Evolutionary conservation across 352 stramenopile genomes (phyloP).

Genomic region (Plasmopara muralis): DNA sequence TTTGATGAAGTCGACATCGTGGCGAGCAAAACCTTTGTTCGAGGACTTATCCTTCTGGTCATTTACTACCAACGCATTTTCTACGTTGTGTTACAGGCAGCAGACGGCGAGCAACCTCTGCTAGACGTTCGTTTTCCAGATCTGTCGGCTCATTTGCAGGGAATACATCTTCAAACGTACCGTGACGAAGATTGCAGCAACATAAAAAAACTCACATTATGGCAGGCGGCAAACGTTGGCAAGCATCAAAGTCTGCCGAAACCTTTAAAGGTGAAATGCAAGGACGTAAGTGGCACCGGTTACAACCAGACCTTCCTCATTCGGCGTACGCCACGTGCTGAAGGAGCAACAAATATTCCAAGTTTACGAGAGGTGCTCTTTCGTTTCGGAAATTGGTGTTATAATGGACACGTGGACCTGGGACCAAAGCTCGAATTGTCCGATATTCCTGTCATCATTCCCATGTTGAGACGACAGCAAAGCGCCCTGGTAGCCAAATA

Average conservation of each 20-base stretch:
- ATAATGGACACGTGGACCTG: constrained; percentile 90
- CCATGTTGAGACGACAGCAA: constrained; percentile 90
- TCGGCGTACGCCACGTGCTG: constrained; percentile 43
- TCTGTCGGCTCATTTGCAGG: constrained; percentile 84
- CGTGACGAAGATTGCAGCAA: constrained; percentile 71
- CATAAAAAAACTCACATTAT: constrained; percentile 91
- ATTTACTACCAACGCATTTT: constrained; percentile 87
- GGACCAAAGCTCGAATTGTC: constrained; percentile 81
- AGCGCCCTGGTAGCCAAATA: constrained; percentile 62
- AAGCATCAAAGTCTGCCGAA: constrained; percentile 62
- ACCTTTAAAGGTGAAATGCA: constrained; percentile 78
- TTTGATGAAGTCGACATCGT: constrained; percentile 81
- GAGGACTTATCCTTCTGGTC: constrained; percentile 69
- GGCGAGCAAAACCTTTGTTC: constrained; percentile 85
- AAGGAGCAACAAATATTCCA: constrained; percentile 19
- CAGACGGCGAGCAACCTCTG: constrained; percentile 87
- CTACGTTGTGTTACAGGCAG: constrained; percentile 88
- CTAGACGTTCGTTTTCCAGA: constrained; percentile 93
- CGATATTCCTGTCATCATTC: constrained; percentile 92
- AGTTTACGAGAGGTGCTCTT: constrained; percentile 91
- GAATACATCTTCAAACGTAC: constrained; percentile 82
- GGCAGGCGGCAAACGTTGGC: constrained; percentile 62
- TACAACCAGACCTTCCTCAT: constrained; percentile 87
- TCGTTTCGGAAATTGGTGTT: constrained; percentile 94
- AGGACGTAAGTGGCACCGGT: constrained; percentile 68